These are phyloP conservation scores for Aspergillus ellipticus DNA, from an alignment of 495 filamentous ascomycete species.

Conservation along the genomic window DNA sequence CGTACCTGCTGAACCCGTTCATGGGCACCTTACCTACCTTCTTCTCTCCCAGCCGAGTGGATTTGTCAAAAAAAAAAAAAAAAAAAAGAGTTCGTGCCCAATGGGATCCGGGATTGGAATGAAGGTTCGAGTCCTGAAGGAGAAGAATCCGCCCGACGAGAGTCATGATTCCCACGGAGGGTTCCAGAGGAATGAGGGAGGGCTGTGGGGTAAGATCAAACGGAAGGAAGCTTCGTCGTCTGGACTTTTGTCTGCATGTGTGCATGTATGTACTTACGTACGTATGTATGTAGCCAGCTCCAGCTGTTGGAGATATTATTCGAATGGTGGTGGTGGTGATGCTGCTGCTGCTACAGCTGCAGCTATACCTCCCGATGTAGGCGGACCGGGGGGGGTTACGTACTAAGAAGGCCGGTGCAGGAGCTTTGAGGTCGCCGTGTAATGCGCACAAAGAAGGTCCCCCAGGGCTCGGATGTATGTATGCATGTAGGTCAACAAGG, in stretches of 20 bases:
- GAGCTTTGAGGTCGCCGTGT: background rate
- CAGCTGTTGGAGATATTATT: background rate
- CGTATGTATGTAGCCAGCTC: background rate
- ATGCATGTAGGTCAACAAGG: no score
- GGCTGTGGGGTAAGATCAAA: background rate
- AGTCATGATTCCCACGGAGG: background rate
- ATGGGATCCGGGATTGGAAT: conserved; percentile 14
- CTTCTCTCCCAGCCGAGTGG: conserved; percentile 10
- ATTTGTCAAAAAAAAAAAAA: no score
- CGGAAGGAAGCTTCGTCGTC: background rate
- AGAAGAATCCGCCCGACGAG: conserved; percentile 4
- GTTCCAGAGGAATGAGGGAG: background rate
- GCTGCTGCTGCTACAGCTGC: no score
- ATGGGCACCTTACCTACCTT: conserved; percentile 6
- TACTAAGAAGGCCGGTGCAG: background rate
- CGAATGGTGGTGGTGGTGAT: no score
- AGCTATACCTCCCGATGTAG: no score
- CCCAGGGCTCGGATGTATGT: background rate
- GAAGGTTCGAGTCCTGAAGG: conserved; percentile 7
- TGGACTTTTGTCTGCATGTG: background rate
- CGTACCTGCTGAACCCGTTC: background rate
- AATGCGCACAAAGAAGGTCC: background rate
- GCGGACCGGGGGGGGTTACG: background rate
- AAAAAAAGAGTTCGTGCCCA: conserved; percentile 17
- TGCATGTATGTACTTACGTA: background rate